Conservation (phyloP, 257 asterid genomes). For the Solanum chmielewskii region DNA sequence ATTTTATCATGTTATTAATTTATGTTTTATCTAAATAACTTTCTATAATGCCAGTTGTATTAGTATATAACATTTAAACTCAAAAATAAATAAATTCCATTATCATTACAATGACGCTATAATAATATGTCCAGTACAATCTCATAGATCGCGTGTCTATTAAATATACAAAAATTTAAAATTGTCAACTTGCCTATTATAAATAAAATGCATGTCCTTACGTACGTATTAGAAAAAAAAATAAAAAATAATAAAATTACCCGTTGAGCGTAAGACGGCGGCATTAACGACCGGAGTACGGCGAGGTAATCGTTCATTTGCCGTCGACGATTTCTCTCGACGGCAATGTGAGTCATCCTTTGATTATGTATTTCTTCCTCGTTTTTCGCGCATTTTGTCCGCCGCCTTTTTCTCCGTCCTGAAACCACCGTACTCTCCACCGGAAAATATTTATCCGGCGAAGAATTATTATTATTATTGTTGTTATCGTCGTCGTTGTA, state of each 20-base stretch:
- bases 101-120: background rate
- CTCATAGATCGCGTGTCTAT: accelerated
- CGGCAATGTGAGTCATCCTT: slow-evolving; percentile 76
- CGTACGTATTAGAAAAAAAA: background rate
- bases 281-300: slow-evolving; percentile 65
- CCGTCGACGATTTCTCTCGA: slow-evolving; percentile 74
- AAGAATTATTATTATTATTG: background rate
- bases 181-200: background rate
- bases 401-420: slow-evolving; percentile 34
- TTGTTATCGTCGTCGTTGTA: background rate
- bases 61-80: background rate
- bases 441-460: slow-evolving; percentile 15
- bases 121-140: too few relatives aligned
- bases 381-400: slow-evolving; percentile 45
- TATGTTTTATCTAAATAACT: background rate
- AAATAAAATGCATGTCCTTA: background rate
- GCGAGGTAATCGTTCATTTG: slow-evolving; percentile 80
- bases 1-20: too few relatives aligned
- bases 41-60: background rate
- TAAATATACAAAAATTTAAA: background rate
- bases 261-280: slow-evolving; percentile 76
- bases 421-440: background rate
- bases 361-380: slow-evolving; percentile 71
- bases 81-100: background rate
- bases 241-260: slow-evolving; percentile 1